Evolutionary conservation across 2,329 filamentous ascomycete species (phyloP), one percentile per base, ranked within the genome.

Genomic region (Cercospora sp.): DNA sequence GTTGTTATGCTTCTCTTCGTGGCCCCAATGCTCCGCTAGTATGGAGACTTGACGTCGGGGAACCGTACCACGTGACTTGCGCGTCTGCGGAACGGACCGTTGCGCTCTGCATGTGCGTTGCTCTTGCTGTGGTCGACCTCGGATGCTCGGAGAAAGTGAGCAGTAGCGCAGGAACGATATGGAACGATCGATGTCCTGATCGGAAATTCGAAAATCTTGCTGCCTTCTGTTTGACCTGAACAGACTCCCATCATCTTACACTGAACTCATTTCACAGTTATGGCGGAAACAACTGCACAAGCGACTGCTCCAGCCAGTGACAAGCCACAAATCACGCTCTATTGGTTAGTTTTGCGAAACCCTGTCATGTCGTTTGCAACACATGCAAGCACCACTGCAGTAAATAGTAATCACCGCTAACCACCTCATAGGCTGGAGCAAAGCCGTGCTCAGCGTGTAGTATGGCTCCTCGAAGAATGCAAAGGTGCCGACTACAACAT

Each of bases 401-500:
- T 55, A 12, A 23, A 55, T 30, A 16, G 16, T 28, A 26, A 55
- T n/a, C 12, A 20, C 30, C 10, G 13, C 51, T 64, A 33, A 70
- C 57, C 16, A 55, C n/a, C 23, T 30, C 7, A 16, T 72, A 96
- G 93, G 93, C 90, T 96, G 69, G 87, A 94, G 74, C 84, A 90
- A 73, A 96, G 93, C 65, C 91, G 93, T 73, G 88, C 91, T 12
- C 92, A 96, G 79, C 89, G 92, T 70, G 90, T 94, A 67, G 82
- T 95, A 55, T 96, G 92, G 91, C 88, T 96, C 6, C 86, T 96
- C 53, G 91, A 95, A 78, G 92, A 94, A 79, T 88, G 95, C 69
- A 85, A 90, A 53, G 73, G 66, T 36, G 79, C 96, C 36, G 85
- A 90, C 30, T 97, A 96, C 80, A 87, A 94, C 69, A 81, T 97